A percentile compares a stretch with the other conserved stretches of the same genome.
Conservation (phyloP, 192 early-diverging fungal genomes). For the Entomortierella lignicola region DNA sequence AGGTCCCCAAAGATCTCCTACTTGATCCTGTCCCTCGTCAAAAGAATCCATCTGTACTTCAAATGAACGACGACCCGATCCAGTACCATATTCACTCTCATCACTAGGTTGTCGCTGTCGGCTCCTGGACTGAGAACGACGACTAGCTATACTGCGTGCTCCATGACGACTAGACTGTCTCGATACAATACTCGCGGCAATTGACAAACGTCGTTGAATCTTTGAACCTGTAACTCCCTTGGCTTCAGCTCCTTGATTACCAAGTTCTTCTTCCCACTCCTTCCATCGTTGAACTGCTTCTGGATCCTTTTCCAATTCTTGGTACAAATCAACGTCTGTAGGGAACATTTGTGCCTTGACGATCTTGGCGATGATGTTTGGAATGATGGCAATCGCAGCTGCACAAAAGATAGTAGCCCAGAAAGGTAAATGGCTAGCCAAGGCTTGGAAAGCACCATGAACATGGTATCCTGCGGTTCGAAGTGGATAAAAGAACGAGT, state of each 20-base stretch:
- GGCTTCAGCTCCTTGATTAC: slow-evolving; percentile 45
- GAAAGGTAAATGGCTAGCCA: slow-evolving; percentile 60
- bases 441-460: slow-evolving; percentile 59
- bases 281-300: slow-evolving; percentile 54
- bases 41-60: slow-evolving; percentile 4
- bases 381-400: slow-evolving; percentile 60
- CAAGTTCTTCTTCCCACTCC: slow-evolving; percentile 51
- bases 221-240: slow-evolving; percentile 53
- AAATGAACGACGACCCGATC: slow-evolving; percentile 8
- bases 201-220: slow-evolving; percentile 47
- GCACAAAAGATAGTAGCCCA: slow-evolving; percentile 72
- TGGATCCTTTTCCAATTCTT: slow-evolving; percentile 56
- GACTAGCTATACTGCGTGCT: slow-evolving; percentile 17
- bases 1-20: slow-evolving; percentile 15
- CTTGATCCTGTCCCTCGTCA: slow-evolving; percentile 21
- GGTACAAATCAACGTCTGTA: slow-evolving; percentile 58
- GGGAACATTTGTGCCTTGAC: slow-evolving; percentile 52
- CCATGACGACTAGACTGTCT: slow-evolving; percentile 26
- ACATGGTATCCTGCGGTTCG: slow-evolving; percentile 66
- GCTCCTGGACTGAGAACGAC: slow-evolving; percentile 10
- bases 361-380: slow-evolving; percentile 62
- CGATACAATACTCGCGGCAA: slow-evolving; percentile 53
- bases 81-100: neutral
- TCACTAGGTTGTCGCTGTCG: slow-evolving; percentile 2
- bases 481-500: slow-evolving; percentile 67